Evolutionary conservation across 2,329 filamentous ascomycete genomes (phyloP), one percentile per base, ranked within the genome.

Genomic region (Hymenoscyphus linearis): DNA sequence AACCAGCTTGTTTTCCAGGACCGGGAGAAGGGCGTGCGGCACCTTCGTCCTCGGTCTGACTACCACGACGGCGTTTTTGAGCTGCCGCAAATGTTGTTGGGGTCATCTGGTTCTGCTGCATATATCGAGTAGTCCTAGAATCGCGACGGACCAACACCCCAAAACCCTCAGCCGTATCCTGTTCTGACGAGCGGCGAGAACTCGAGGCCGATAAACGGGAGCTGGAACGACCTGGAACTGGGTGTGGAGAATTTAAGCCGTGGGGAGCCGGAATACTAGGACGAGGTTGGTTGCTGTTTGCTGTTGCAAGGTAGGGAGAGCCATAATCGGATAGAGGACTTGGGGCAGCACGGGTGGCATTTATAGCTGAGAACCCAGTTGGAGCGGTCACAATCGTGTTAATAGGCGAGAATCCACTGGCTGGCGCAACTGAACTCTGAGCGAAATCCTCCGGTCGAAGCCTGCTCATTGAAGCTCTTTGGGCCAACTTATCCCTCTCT

Each of bases 401-500:
- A 16, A 58, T 52, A 12, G 56, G 27, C 26, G 44, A 52, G 44
- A 58, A 58, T 37, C 27, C 26, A 16, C 9, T 37, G 10, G 40
- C 14, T 22, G 56, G 10, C 10, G 27, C 40, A 2, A 58, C 9
- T 25, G 40, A 25, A n/a, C 22, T 47, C 10, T 47, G 35, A 27
- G 26, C 1, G 4, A 27, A 40, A 22, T 53, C 47, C 13, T 13
- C 16, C 31, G 52, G n/a, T 54, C 47, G 22, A 36, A 55, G 55
- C 9, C 14, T 56, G 35, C n/a, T 55, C 31, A 31, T 35, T 18
- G 50, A 34, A 44, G 44, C 52, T 27, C n/a, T 25, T 26, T 22
- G 18, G 31, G 57, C 52, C 22, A 58, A 47, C 64, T 70, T 72
- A 25, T 72, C 69, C 35, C 64, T 67, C 10, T 70, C 64, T 12